Conservation (phyloP, 2,329 filamentous ascomycete species). For the Podosphaera leucotricha region DNA sequence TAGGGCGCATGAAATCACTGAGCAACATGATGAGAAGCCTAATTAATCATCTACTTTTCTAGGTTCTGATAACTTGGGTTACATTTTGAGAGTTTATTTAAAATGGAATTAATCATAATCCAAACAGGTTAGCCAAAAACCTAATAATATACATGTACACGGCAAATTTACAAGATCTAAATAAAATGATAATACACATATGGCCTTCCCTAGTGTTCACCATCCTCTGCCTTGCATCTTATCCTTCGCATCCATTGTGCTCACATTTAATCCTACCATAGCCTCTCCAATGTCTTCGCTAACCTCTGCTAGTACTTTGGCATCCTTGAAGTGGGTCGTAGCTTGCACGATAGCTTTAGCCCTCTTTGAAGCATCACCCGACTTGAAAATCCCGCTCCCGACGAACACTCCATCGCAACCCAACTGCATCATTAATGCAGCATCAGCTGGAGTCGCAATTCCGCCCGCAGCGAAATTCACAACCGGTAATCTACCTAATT, state of each 20-base stretch:
- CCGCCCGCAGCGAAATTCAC: slow-evolving; percentile 98
- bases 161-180: too few species aligned
- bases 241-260: slow-evolving; percentile 50
- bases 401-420: slow-evolving; percentile 97
- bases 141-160: too few species aligned
- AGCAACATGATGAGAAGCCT: too few species aligned
- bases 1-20: too few species aligned
- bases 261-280: slow-evolving; percentile 88
- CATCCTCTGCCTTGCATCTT: slow-evolving; percentile 72
- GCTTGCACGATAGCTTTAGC: slow-evolving; percentile 90
- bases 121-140: too few species aligned
- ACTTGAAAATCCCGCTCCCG: slow-evolving; percentile 93
- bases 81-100: too few species aligned
- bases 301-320: slow-evolving; percentile 66
- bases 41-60: too few species aligned
- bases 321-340: slow-evolving; percentile 71
- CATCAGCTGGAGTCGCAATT: slow-evolving; percentile 95
- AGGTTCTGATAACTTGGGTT: too few species aligned
- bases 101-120: too few species aligned
- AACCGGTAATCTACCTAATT: slow-evolving; percentile 70
- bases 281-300: slow-evolving; percentile 83
- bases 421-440: slow-evolving; percentile 96
- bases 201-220: slow-evolving; percentile 22
- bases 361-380: slow-evolving; percentile 67
- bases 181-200: too few species aligned